Conservation (phyloP, 371 early-diverging fungal genomes). For the Mucor mucedo region DNA sequence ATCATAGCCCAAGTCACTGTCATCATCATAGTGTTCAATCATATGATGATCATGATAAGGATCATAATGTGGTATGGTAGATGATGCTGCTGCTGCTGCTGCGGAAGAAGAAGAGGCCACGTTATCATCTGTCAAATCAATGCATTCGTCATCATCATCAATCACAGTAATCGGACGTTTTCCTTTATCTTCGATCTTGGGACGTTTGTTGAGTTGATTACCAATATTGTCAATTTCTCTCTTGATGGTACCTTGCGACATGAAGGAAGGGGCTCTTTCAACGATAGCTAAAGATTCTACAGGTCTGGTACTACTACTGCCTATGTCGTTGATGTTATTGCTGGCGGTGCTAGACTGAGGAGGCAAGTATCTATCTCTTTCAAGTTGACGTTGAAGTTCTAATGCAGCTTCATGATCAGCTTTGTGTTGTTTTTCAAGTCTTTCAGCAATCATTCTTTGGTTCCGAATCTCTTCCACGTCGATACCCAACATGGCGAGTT, state of each 20-base stretch:
- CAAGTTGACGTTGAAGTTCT: conserved; percentile 9
- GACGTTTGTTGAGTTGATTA: background rate
- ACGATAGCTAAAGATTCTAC: background rate
- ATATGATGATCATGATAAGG: too few species aligned
- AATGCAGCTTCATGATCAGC: conserved; percentile 13
- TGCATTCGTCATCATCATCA: conserved; percentile 18
- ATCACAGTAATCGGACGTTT: background rate
- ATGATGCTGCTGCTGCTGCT: background rate
- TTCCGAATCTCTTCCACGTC: conserved; percentile 24
- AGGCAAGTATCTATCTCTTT: background rate
- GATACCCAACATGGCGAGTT: conserved; percentile 22
- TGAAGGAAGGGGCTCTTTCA: background rate
- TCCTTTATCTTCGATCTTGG: background rate
- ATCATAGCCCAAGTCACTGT: background rate
- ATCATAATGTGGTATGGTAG: too few species aligned
- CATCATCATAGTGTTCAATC: background rate
- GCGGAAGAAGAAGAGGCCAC: background rate
- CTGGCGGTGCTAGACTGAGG: too few species aligned
- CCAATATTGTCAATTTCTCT: conserved; percentile 1
- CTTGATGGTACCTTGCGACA: background rate
- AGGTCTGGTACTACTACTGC: background rate
- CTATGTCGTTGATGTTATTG: background rate
- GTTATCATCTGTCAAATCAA: conserved; percentile 24
- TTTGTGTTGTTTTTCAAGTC: conserved; percentile 9
- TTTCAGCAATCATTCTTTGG: conserved; percentile 16